Evolutionary conservation across 2,329 filamentous ascomycete genomes (phyloP).

Genomic region (Stagonosporopsis tanaceti): DNA sequence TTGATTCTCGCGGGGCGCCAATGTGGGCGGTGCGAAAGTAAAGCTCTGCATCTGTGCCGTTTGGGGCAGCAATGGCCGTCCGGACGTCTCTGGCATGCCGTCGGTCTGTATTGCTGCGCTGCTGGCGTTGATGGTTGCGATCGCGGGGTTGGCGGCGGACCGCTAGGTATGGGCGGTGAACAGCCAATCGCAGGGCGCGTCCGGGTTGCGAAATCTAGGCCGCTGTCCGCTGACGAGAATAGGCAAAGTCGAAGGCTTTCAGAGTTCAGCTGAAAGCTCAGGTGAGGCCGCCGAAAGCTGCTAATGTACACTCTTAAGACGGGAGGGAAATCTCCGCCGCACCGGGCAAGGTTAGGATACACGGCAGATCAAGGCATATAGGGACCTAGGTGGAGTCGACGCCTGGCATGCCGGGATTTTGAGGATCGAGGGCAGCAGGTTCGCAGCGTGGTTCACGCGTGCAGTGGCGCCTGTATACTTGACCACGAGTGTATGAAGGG

Average conservation of each 20-base stretch:
- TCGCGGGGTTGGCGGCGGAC: constrained; percentile 45
- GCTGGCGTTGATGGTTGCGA: constrained; percentile 32
- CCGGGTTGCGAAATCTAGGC: constrained; percentile 30
- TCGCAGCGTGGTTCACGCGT: constrained; percentile 49
- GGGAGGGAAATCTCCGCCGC: constrained; percentile 46
- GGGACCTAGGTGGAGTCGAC: constrained; percentile 46
- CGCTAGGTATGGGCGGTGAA: constrained; percentile 35
- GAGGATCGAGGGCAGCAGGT: constrained; percentile 25
- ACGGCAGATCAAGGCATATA: constrained; percentile 49
- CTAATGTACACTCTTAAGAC: constrained; percentile 40
- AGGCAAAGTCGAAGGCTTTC: constrained; percentile 23
- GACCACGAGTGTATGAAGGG: constrained; percentile 34
- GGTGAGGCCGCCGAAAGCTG: constrained; percentile 29
- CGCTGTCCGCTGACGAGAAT: constrained; percentile 21
- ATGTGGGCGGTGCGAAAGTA: constrained; percentile 73
- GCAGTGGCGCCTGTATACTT: constrained; percentile 37
- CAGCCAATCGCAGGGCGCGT: constrained; percentile 37
- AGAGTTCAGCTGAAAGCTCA: constrained; percentile 25
- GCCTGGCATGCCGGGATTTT: constrained; percentile 43
- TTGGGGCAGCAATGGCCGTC: constrained; percentile 71
- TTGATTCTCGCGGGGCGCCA: constrained; percentile 76
- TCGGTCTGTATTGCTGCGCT: constrained; percentile 20
- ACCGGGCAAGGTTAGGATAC: constrained; percentile 46
- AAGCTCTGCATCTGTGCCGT: constrained; percentile 77
- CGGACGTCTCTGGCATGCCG: constrained; percentile 69